Evolutionary conservation across 345 rosid species (phyloP).

Genomic region (Tarenaya hassleriana): DNA sequence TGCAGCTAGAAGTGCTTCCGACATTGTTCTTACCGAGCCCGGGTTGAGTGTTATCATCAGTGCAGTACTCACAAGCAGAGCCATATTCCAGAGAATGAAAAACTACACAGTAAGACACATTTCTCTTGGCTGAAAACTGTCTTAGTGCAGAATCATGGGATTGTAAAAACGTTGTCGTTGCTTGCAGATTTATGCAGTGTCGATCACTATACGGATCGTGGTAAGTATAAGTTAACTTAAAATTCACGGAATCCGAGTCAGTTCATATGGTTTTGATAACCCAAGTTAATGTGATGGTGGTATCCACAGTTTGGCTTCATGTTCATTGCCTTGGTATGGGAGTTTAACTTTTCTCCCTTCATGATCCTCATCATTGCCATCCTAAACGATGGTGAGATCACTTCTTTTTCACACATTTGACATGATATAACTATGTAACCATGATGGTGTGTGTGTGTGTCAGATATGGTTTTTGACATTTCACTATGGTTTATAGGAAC

Average conservation of each 20-base stretch:
- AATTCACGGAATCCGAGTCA: not conserved
- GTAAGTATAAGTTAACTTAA: constrained; percentile 34
- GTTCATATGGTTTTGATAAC: not conserved
- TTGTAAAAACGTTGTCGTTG: too few relatives aligned
- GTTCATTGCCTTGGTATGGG: constrained; percentile 85
- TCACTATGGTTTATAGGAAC: constrained; percentile 40
- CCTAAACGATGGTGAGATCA: constrained; percentile 64
- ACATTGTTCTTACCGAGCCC: constrained; percentile 89
- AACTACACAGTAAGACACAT: constrained; percentile 66
- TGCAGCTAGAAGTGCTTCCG: constrained; percentile 92
- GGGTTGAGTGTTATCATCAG: constrained; percentile 88
- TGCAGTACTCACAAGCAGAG: constrained; percentile 86
- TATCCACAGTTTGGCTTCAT: constrained; percentile 69
- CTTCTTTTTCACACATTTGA: not conserved
- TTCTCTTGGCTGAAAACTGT: not conserved
- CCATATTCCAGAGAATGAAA: constrained; percentile 96
- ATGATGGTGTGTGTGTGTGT: constrained; percentile 8
- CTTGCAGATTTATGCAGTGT: constrained; percentile 87
- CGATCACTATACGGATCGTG: constrained; percentile 87
- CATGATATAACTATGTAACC: constrained; percentile 4
- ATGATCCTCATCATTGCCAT: constrained; percentile 92
- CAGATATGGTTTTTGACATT: too few relatives aligned
- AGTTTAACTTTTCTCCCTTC: constrained; percentile 81
- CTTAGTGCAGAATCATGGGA: constrained; percentile 12
- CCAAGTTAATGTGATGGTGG: not conserved